Conservation (phyloP, 2,329 filamentous ascomycete species). For the Diplodia sapinea region DNA sequence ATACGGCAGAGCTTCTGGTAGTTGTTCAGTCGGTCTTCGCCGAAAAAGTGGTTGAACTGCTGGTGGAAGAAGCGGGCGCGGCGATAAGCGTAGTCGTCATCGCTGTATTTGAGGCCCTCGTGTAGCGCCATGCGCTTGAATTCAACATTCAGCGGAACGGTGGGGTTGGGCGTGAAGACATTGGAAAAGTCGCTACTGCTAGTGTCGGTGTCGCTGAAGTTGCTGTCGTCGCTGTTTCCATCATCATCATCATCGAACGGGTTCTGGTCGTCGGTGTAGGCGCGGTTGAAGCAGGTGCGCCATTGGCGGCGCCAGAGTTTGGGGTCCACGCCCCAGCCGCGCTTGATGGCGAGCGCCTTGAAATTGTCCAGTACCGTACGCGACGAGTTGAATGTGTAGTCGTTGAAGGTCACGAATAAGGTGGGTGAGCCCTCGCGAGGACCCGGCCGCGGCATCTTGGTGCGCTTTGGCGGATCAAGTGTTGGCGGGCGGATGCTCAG, state of each 20-base stretch:
- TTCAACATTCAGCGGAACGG: not conserved
- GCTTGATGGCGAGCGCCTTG: not conserved
- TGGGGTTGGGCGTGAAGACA: not conserved
- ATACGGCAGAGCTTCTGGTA: conserved; percentile 41
- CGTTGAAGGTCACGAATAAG: not conserved
- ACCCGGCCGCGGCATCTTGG: not conserved
- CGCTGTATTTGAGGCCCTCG: not conserved
- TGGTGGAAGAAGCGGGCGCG: conserved; percentile 20
- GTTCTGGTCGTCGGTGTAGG: not conserved
- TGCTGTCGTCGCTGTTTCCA: not conserved
- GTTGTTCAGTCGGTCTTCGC: conserved; percentile 34
- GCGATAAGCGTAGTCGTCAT: not conserved
- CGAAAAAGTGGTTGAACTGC: conserved; percentile 37
- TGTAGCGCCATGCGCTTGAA: not conserved
- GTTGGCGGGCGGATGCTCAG: not conserved
- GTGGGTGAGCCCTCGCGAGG: not conserved
- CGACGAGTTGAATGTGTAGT: conserved; percentile 3
- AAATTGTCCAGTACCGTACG: not conserved
- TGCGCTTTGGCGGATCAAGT: not conserved
- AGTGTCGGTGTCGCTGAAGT: not conserved
- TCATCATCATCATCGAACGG: not conserved
- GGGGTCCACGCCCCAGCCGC: not conserved
- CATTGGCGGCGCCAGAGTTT: conserved; percentile 34
- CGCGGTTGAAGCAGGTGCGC: conserved; percentile 34
- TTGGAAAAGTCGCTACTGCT: no score